These are phyloP conservation scores for Erysimum cheiri DNA, from an alignment of 441 rosid species.

Conservation along the genomic window DNA sequence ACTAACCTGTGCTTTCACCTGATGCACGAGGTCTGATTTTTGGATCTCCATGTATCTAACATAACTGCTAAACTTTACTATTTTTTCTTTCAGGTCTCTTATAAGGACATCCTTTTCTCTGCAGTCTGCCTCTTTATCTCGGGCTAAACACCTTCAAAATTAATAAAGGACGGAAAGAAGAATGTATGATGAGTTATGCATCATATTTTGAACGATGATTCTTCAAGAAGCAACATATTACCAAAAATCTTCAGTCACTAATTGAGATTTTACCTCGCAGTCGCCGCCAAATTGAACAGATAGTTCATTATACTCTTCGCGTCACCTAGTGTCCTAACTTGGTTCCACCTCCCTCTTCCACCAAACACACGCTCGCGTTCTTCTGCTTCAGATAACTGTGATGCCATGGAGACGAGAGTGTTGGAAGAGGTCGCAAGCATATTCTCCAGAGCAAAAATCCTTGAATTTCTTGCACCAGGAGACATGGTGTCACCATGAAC, in stretches of 20 bases:
- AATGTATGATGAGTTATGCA: slow-evolving; percentile 21
- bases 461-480: slow-evolving; percentile 97
- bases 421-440: slow-evolving; percentile 93
- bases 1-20: slow-evolving; percentile 74
- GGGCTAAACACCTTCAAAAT: slow-evolving; percentile 68
- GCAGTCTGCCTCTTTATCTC: slow-evolving; percentile 83
- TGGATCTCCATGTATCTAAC: slow-evolving; percentile 71
- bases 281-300: slow-evolving; percentile 85
- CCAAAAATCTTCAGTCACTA: slow-evolving; percentile 7
- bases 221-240: slow-evolving; percentile 12
- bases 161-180: slow-evolving; percentile 12
- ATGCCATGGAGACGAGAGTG: slow-evolving; percentile 93
- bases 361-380: slow-evolving; percentile 85
- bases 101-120: slow-evolving; percentile 78
- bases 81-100: slow-evolving; percentile 77
- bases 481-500: slow-evolving; percentile 69
- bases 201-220: slow-evolving; percentile 9
- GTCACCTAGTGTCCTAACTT: slow-evolving; percentile 86
- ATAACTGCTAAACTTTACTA: slow-evolving; percentile 64
- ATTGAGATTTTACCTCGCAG: slow-evolving; percentile 69
- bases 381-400: slow-evolving; percentile 97
- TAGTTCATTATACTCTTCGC: slow-evolving; percentile 86
- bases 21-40: slow-evolving; percentile 71
- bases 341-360: slow-evolving; percentile 99
- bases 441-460: slow-evolving; percentile 93